These are phyloP conservation scores for Russula emetica DNA, from an alignment of 768 basidiomycete species.

Conservation along the genomic window DNA sequence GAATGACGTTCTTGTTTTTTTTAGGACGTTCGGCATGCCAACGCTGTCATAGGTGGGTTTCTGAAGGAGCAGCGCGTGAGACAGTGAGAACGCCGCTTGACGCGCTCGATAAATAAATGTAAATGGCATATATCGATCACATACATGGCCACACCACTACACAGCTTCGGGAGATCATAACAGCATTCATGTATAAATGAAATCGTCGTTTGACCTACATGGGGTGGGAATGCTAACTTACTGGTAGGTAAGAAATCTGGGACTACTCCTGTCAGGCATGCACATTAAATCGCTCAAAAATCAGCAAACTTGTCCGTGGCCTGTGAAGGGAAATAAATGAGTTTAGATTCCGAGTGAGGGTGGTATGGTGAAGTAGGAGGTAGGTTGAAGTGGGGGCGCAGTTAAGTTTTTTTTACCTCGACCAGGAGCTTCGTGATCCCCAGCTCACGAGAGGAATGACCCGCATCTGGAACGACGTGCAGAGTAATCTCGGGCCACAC, in stretches of 20 bases:
- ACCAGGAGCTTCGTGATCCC: slow-evolving; percentile 67
- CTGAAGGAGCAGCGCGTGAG: background rate
- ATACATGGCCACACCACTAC: background rate
- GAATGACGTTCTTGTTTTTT: no score
- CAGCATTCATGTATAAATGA: background rate
- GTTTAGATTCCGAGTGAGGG: background rate
- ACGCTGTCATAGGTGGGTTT: background rate
- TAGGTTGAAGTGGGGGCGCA: no score
- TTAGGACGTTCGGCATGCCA: background rate
- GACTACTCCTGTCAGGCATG: background rate
- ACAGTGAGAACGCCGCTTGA: no score
- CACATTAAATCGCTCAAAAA: slow-evolving; percentile 25
- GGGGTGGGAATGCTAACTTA: background rate
- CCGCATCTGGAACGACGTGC: slow-evolving; percentile 77
- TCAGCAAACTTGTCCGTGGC: slow-evolving; percentile 45
- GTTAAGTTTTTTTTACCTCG: no score
- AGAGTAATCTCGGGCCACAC: slow-evolving; percentile 77
- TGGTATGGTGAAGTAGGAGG: no score
- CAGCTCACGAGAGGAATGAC: slow-evolving; percentile 76
- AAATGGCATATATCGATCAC: background rate
- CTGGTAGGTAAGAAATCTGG: background rate
- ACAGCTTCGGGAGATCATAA: background rate
- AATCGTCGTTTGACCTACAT: background rate
- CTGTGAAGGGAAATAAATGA: slow-evolving; percentile 29
- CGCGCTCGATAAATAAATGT: no score